A percentile compares a stretch with the other conserved stretches of the same genome.
These are phyloP conservation scores for Elsinoe necatrix DNA, from an alignment of 2,329 filamentous ascomycete genomes.

Conservation along the genomic window DNA sequence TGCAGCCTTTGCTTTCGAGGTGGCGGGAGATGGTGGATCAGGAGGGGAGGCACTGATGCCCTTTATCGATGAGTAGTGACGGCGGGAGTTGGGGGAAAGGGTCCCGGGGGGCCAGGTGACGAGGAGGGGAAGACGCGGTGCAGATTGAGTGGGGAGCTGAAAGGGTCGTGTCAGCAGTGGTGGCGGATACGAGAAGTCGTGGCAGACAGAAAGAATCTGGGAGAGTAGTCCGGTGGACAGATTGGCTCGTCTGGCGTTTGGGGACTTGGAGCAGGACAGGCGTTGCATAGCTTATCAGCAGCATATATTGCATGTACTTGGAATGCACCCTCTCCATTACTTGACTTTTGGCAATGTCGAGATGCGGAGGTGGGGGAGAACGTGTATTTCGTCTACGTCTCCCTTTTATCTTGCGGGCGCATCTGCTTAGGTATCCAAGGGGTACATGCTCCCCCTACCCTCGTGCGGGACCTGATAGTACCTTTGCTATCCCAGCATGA, in stretches of 20 bases:
- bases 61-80: not conserved
- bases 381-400: not conserved
- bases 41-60: constrained; percentile 18
- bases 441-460: too few species aligned
- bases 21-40: constrained; percentile 30
- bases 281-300: not conserved
- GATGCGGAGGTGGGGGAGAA: not conserved
- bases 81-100: too few species aligned
- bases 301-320: not conserved
- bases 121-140: not conserved
- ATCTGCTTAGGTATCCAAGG: not conserved
- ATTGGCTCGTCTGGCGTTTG: not conserved
- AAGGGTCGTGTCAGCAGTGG: too few species aligned
- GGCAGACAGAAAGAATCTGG: too few species aligned
- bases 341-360: too few species aligned
- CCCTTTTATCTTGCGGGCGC: not conserved
- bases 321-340: too few species aligned
- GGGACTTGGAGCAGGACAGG: not conserved
- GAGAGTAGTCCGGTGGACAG: too few species aligned
- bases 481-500: not conserved
- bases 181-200: too few species aligned
- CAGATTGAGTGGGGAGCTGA: too few species aligned
- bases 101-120: not conserved
- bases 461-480: not conserved
- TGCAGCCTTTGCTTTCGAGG: constrained; percentile 42